Percentiles rank a stretch among this genome's conserved stretches.
These are phyloP conservation scores for Wickerhamomyces kurtzmanii DNA, from an alignment of 805 yeast genomes.

Conservation along the genomic window DNA sequence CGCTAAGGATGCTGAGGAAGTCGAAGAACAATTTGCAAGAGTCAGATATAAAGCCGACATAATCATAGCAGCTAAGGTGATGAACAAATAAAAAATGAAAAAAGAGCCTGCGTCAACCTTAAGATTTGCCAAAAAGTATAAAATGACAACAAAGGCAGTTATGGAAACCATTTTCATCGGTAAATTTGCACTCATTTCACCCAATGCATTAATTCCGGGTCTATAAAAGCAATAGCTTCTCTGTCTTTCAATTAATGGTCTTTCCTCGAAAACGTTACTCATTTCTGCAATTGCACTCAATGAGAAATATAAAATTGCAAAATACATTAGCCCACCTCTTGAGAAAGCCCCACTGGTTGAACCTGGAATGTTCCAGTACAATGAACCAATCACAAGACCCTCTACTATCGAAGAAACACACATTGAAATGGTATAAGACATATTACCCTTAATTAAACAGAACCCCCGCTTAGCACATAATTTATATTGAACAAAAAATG, in stretches of 20 bases:
- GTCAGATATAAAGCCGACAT: constrained; percentile 30
- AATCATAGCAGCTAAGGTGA: constrained; percentile 25
- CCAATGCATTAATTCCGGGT: constrained; percentile 59
- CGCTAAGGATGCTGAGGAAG: too few species aligned
- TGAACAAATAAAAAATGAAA: constrained; percentile 36
- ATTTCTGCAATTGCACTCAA: constrained; percentile 51
- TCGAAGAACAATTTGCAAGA: too few species aligned
- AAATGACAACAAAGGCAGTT: constrained; percentile 31
- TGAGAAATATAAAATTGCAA: constrained; percentile 43
- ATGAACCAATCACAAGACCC: constrained; percentile 37
- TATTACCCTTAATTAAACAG: constrained; percentile 33
- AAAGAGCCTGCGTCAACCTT: constrained; percentile 38
- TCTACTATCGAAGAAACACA: constrained; percentile 29
- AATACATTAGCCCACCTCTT: constrained; percentile 44
- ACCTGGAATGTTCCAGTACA: constrained; percentile 33
- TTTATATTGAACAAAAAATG: constrained; percentile 33
- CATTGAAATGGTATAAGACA: constrained; percentile 29
- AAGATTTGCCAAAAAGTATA: constrained; percentile 46
- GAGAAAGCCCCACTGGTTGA: constrained; percentile 39
- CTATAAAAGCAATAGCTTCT: constrained; percentile 54
- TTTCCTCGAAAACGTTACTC: constrained; percentile 32
- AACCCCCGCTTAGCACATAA: constrained; percentile 34
- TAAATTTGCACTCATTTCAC: constrained; percentile 46
- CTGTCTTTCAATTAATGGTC: constrained; percentile 54
- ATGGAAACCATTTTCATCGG: constrained; percentile 40